Conservation (phyloP, 768 basidiomycete species). For the Lentinula boryana region DNA sequence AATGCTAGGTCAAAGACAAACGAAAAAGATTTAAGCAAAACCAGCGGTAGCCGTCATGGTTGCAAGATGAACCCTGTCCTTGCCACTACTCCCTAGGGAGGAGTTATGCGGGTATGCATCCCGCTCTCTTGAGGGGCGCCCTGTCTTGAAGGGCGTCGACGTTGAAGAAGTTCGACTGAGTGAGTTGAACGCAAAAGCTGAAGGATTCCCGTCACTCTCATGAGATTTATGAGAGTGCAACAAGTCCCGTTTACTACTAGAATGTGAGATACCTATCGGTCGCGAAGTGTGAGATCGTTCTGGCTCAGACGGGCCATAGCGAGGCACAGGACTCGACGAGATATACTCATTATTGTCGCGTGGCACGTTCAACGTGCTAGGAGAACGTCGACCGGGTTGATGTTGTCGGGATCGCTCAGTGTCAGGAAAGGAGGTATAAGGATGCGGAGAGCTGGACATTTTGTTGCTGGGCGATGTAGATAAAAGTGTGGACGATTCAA, state of each 20-base stretch:
- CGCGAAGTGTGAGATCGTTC: background rate
- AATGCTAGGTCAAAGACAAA: too few relatives aligned
- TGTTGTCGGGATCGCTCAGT: background rate
- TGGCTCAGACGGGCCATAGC: background rate
- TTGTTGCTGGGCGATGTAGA: background rate
- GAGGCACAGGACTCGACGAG: background rate
- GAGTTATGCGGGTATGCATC: background rate
- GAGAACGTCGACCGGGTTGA: background rate
- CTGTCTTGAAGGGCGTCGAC: background rate
- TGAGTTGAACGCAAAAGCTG: background rate
- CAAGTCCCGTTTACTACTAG: background rate
- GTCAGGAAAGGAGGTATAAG: background rate
- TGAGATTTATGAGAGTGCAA: background rate
- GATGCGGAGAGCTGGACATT: background rate
- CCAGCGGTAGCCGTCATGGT: constrained; percentile 2
- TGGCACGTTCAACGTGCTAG: background rate
- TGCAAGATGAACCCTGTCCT: background rate
- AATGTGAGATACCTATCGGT: background rate
- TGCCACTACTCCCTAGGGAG: background rate
- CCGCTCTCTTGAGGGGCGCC: background rate
- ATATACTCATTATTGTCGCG: background rate
- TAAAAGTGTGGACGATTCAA: background rate
- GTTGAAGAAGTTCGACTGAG: background rate
- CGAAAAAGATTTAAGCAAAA: background rate
- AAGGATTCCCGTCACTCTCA: background rate